These are phyloP conservation scores for Delitschia confertaspora DNA, from an alignment of 495 filamentous ascomycete genomes.

Conservation along the genomic window DNA sequence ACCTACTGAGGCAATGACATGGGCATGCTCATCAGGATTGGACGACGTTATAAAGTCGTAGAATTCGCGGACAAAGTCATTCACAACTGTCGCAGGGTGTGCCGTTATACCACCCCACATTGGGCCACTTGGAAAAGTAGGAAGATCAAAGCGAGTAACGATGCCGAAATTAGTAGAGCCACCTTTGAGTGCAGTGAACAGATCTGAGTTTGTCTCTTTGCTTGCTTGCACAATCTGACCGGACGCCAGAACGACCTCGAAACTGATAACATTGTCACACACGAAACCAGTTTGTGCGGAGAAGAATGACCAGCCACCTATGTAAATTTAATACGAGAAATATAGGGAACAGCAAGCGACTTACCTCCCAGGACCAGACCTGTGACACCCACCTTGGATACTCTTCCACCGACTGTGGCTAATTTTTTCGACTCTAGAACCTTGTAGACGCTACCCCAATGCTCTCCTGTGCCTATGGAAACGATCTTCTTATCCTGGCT, in stretches of 20 bases:
- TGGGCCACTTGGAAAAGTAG: conserved; percentile 34
- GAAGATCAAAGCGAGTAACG: conserved; percentile 41
- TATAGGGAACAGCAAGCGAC: conserved; percentile 32
- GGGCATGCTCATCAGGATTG: too few relatives aligned
- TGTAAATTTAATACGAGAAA: conserved; percentile 37
- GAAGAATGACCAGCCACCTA: conserved; percentile 1
- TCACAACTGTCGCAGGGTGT: too few relatives aligned
- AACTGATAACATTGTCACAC: conserved; percentile 35
- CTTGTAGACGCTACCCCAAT: conserved; percentile 12
- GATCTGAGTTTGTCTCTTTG: conserved; percentile 29
- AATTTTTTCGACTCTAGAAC: conserved; percentile 1
- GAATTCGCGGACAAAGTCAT: too few relatives aligned
- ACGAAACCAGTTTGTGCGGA: conserved; percentile 45
- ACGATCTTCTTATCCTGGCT: not conserved
- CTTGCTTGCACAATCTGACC: conserved; percentile 43
- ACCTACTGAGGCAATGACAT: too few relatives aligned
- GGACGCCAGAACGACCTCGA: conserved; percentile 50
- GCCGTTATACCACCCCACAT: conserved; percentile 22
- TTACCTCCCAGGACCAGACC: conserved; percentile 26
- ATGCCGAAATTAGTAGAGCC: conserved; percentile 39
- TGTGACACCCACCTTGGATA: conserved; percentile 38
- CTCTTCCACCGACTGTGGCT: conserved; percentile 3
- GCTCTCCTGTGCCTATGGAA: conserved; percentile 2
- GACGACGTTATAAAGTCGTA: too few relatives aligned
- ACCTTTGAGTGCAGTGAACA: conserved; percentile 33